A percentile compares a stretch with the other conserved stretches of the same genome.
phyloP scores from a whole-genome alignment of 2,329 filamentous ascomycete species.

The Xylaria polymorpha region DNA sequence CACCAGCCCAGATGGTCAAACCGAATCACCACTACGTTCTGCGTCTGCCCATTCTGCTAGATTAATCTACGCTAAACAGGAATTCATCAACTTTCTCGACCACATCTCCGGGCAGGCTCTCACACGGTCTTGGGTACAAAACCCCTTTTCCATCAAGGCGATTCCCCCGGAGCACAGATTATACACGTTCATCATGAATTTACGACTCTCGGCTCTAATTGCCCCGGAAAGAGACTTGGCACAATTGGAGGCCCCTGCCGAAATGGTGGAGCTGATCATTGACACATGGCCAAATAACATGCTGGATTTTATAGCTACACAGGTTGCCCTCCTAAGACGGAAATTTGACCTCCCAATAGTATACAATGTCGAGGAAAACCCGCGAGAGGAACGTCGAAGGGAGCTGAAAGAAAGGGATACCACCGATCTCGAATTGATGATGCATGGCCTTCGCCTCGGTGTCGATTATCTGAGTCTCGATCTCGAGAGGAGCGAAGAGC shows the following conservation, averaged over 20 bases:
- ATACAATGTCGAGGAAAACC: constrained; percentile 65
- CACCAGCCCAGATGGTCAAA: constrained; percentile 50
- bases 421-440: constrained; percentile 67
- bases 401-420: constrained; percentile 53
- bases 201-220: constrained; percentile 70
- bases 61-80: constrained; percentile 69
- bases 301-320: constrained; percentile 62
- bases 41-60: constrained; percentile 65
- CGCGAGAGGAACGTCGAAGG: constrained; percentile 56
- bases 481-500: constrained; percentile 64
- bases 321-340: constrained; percentile 68
- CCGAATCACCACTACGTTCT: constrained; percentile 52
- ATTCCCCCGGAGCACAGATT: constrained; percentile 68
- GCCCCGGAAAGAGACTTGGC: constrained; percentile 62
- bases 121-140: constrained; percentile 65
- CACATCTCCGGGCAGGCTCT: constrained; percentile 65
- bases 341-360: constrained; percentile 68
- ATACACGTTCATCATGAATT: constrained; percentile 70
- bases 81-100: constrained; percentile 69
- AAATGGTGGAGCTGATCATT: constrained; percentile 70
- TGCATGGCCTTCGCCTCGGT: constrained; percentile 72
- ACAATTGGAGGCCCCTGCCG: constrained; percentile 67
- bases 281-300: constrained; percentile 66
- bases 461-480: constrained; percentile 75
- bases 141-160: constrained; percentile 69